These are phyloP conservation scores for Dactylellina sp. DNA, from an alignment of 2,329 filamentous ascomycete species.

Conservation along the genomic window DNA sequence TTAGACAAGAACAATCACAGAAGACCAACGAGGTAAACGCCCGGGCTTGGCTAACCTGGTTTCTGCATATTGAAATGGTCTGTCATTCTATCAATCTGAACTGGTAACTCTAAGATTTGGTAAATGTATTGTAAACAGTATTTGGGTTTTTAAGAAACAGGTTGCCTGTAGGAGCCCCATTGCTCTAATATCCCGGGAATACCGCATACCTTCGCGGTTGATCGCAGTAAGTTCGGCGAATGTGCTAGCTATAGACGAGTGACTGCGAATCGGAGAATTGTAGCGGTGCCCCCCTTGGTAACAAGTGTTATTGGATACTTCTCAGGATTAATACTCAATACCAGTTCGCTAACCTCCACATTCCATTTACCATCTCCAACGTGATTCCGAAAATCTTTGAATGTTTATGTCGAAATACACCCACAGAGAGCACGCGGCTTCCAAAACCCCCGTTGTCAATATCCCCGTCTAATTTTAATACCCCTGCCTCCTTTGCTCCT, in stretches of 20 bases:
- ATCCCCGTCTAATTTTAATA: not conserved
- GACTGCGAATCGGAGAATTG: not conserved
- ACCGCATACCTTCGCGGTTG: too few species aligned
- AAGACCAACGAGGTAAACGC: too few species aligned
- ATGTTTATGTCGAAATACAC: constrained; percentile 5
- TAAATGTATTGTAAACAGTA: too few species aligned
- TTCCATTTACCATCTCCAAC: constrained; percentile 7
- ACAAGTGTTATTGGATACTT: not conserved
- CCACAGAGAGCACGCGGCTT: not conserved
- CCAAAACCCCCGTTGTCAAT: not conserved
- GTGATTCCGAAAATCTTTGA: constrained; percentile 1
- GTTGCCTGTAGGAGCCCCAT: too few species aligned
- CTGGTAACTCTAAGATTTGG: too few species aligned
- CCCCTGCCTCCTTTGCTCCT: not conserved
- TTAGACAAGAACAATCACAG: too few species aligned
- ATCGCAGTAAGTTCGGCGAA: too few species aligned
- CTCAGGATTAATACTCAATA: constrained; percentile 4
- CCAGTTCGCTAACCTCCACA: not conserved
- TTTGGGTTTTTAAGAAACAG: too few species aligned
- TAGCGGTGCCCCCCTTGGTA: not conserved
- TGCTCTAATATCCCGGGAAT: too few species aligned
- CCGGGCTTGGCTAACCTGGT: too few species aligned
- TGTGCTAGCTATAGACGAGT: not conserved
- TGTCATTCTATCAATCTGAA: too few species aligned
- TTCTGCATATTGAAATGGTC: too few species aligned